Percentiles rank a stretch among this genome's conserved stretches.
phyloP scores from a whole-genome alignment of 164 flowering plant species.

The grape (Vitis vinifera) region ASM3070453v1 NC_081807.1:4481501-4482000 shows the following conservation, averaged over 20 bases:
- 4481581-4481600: conserved; percentile 38
- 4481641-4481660: conserved; percentile 24
- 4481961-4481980: no score
- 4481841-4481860: conserved; percentile 20
- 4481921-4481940: neutral
- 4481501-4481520: conserved; percentile 10
- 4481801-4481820: conserved; percentile 21
- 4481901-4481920: neutral
- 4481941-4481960: neutral
- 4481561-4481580: conserved; percentile 34
- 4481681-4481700: conserved; percentile 23
- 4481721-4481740: conserved; percentile 23
- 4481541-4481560: conserved; percentile 30
- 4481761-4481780: conserved; percentile 23
- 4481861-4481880: conserved; percentile 20
- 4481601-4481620: conserved; percentile 23
- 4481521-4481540: conserved; percentile 35
- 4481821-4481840: conserved; percentile 23
- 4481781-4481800: conserved; percentile 25
- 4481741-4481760: conserved; percentile 27
- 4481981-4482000: no score
- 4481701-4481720: conserved; percentile 29
- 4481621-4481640: conserved; percentile 29
- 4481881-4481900: conserved; percentile 7
- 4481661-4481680: conserved; percentile 11